Base-by-base conservation (phyloP, 129 eudicot species). In the Chrysanthemum lavandulifolium region DNA sequence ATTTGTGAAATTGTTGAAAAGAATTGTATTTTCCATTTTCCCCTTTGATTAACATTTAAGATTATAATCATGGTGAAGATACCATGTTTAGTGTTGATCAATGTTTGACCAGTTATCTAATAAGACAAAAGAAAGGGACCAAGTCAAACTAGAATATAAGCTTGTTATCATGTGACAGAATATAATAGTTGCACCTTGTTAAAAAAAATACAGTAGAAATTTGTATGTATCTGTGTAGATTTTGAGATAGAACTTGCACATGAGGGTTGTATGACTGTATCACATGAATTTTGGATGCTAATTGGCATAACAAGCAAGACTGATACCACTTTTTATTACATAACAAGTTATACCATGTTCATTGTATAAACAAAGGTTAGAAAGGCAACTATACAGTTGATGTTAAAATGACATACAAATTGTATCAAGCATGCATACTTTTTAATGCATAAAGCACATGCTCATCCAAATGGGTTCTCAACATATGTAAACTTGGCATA, bases 281-380 rank as follows among this genome's bases (percentile, higher is more conserved):
- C 52, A 56, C 43, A 51, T 61, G 63, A 36, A 64, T 69, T 18
- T 61, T 31, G 61, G 61, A 73, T 73, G 33, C 61, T 77, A 4
- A 77, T 69, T 69, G 65, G 43, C 71, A 69, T 60, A 36, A 23
- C 43, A 61, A 69, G 66, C 40, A 54, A 63, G 67, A 71, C 7
- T 57, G 4, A n/a, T 15, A 78, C 67, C 72, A 71, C 77, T 62
- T 63, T 40, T 77, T 45, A 71, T 25, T 78, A 67, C 77, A 71
- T 43, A 72, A 70, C 77, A 71, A 63, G 72, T 63, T 53, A 67
- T 54, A 78, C 61, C 73, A 78, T 43, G 60, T 63, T 58, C 67
- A 78, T 23, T 70, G 51, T 14, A 70, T 5, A 10, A 33, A 48
- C 3, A 16, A 47, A 57, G 54, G 36, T 31, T 4, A 3, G 36